Evolutionary conservation across 306 rosid species (phyloP), one percentile per base, ranked within the genome.

Genomic region (Medicago arabica): DNA sequence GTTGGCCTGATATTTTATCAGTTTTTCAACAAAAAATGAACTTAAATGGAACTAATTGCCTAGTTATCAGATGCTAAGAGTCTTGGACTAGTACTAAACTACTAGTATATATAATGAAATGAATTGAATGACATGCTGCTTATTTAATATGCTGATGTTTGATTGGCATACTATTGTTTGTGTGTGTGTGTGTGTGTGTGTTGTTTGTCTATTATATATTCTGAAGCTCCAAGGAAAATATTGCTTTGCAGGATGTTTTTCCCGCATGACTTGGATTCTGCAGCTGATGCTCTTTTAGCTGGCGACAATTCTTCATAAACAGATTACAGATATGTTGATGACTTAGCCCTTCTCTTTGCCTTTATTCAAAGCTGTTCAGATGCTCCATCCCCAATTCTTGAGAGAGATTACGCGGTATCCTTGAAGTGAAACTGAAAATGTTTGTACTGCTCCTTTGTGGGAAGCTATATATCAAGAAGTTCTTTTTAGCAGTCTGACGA

Each of bases 221-320:
- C 28, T 63, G 60, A 60, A 74, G 50, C 69, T 75, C 49, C 53
- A 71, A 47, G 57, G 21, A 41, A 44, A 69, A 36, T 25, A 8
- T 81, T 61, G 10, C 66, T 80, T 72, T 86, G 89, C 89, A 93
- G 98, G 88, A 88, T 93, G 23, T 93, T 93, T 84, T 93, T 93
- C 86, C 98, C 96, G 44, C 92, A 86, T 15, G 98, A 93, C 85
- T 76, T 93, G 83, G 95, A 90, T 77, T 90, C 98, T 70, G 93
- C 89, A 3, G 98, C 98, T 69, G 95, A 93, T 85, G 88, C 87
- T 73, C 80, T 93, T 71, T 88, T 90, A 46, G 90, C 85, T 60
- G 86, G 86, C 31, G 75, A 78, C 38, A 57, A 58, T 67, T 55
- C 89, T 72, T 79, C 82, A 39, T 77, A 79, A 71, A 38, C 23